phyloP scores from a whole-genome alignment of 768 basidiomycete genomes.

The Austroboletus festivus region DNA sequence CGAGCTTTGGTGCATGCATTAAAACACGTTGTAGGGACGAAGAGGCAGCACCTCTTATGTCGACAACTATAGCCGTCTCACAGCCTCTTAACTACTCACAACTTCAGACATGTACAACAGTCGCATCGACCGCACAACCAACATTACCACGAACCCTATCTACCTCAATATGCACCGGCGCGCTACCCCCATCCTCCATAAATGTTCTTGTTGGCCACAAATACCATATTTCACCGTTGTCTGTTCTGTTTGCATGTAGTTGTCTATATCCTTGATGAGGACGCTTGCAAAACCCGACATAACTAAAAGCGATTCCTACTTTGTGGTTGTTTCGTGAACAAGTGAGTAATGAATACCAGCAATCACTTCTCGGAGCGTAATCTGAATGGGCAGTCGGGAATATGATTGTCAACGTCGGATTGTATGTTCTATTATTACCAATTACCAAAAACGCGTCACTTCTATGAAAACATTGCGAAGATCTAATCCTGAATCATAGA shows the following conservation, averaged over 20 bases:
- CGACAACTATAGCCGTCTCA: constrained; percentile 4
- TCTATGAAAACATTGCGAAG: no score
- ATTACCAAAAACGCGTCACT: no score
- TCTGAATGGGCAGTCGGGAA: no score
- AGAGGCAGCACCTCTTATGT: constrained; percentile 16
- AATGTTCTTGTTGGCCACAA: neutral
- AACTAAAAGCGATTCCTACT: no score
- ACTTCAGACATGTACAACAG: constrained; percentile 8
- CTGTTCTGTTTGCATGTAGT: neutral
- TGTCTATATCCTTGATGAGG: neutral
- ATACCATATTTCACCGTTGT: neutral
- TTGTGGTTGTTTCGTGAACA: no score
- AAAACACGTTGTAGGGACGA: constrained; percentile 24
- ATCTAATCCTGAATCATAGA: no score
- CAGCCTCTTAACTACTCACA: constrained; percentile 8
- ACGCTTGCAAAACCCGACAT: neutral
- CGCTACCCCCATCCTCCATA: constrained; percentile 20
- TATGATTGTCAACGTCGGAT: no score
- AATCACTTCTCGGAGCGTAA: no score
- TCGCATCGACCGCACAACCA: constrained; percentile 8
- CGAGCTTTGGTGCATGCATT: neutral
- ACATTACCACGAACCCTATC: constrained; percentile 7
- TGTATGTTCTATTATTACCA: no score
- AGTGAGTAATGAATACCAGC: no score
- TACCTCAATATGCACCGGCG: constrained; percentile 9